Conservation (phyloP, 2,329 filamentous ascomycete species). For the Alternaria gaisen region DNA sequence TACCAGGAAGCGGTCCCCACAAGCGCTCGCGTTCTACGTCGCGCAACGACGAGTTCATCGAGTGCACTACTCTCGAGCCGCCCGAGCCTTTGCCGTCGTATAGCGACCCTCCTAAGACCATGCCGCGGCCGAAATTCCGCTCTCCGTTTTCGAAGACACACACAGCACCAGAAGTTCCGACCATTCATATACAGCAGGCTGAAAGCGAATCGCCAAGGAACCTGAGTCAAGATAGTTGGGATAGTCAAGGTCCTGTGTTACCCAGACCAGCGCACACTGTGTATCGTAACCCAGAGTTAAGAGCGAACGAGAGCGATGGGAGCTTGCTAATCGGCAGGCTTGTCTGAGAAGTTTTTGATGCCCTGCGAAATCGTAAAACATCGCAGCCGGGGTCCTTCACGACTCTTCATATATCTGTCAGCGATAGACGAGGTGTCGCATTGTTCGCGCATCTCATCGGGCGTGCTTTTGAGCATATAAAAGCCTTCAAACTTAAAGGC, state of each 20-base stretch:
- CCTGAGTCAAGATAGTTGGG: slow-evolving; percentile 30
- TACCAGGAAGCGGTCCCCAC: slow-evolving; percentile 12
- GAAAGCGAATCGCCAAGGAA: slow-evolving; percentile 32
- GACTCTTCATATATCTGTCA: not conserved
- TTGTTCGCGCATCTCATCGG: not conserved
- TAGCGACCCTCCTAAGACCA: slow-evolving; percentile 7
- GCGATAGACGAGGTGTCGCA: not conserved
- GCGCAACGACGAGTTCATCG: slow-evolving; percentile 32
- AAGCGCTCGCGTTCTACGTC: slow-evolving; percentile 26
- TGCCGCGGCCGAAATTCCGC: slow-evolving; percentile 19
- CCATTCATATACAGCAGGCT: slow-evolving; percentile 38
- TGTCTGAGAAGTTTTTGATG: slow-evolving; percentile 12
- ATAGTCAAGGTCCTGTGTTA: slow-evolving; percentile 28
- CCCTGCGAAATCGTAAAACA: slow-evolving; percentile 17
- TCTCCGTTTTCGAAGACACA: slow-evolving; percentile 25
- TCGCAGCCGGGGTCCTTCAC: not conserved
- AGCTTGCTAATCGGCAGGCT: slow-evolving; percentile 30
- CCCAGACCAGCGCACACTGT: slow-evolving; percentile 28
- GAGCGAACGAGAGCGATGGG: slow-evolving; percentile 23
- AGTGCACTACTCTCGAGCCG: slow-evolving; percentile 24
- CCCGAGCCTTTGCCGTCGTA: not conserved
- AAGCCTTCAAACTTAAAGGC: not conserved
- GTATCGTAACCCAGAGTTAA: slow-evolving; percentile 18
- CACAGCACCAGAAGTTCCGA: slow-evolving; percentile 18
- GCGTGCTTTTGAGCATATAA: not conserved